These are phyloP conservation scores for Pistacia integerrima DNA, from an alignment of 345 rosid species.

Conservation along the genomic window DNA sequence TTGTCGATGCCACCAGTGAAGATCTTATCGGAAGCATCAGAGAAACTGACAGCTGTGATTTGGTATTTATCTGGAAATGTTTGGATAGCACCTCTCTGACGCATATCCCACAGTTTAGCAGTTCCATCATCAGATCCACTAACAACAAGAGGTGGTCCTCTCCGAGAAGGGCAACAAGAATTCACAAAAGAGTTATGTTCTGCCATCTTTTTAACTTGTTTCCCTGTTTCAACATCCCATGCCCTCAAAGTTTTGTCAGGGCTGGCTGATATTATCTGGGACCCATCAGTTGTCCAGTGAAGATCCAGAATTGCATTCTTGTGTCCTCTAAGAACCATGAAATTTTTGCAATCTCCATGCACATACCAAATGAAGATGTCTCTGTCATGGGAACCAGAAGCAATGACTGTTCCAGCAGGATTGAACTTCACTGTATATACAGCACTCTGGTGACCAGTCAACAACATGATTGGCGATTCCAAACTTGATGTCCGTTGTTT, in stretches of 20 bases:
- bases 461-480: constrained; percentile 92
- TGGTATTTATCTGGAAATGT: constrained; percentile 98
- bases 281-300: constrained; percentile 92
- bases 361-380: constrained; percentile 92
- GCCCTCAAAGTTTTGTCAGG: constrained; percentile 92
- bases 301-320: constrained; percentile 93
- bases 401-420: constrained; percentile 78
- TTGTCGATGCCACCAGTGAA: constrained; percentile 92
- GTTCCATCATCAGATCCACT: constrained; percentile 99
- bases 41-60: constrained; percentile 89
- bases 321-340: constrained; percentile 94
- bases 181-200: constrained; percentile 93
- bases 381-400: constrained; percentile 95
- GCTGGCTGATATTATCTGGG: constrained; percentile 87
- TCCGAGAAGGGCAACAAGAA: constrained; percentile 85
- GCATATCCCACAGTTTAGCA: constrained; percentile 98
- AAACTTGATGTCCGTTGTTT: constrained; percentile 77
- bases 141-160: constrained; percentile 90
- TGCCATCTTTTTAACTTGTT: constrained; percentile 96
- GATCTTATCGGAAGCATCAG: constrained; percentile 94
- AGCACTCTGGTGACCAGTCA: constrained; percentile 85
- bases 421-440: constrained; percentile 91
- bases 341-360: constrained; percentile 94
- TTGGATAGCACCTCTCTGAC: constrained; percentile 98
- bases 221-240: constrained; percentile 93